Evolutionary conservation across 1,139 yeast species (phyloP), one percentile per base, ranked within the genome.

Genomic region (Yamadazyma dendronema): DNA sequence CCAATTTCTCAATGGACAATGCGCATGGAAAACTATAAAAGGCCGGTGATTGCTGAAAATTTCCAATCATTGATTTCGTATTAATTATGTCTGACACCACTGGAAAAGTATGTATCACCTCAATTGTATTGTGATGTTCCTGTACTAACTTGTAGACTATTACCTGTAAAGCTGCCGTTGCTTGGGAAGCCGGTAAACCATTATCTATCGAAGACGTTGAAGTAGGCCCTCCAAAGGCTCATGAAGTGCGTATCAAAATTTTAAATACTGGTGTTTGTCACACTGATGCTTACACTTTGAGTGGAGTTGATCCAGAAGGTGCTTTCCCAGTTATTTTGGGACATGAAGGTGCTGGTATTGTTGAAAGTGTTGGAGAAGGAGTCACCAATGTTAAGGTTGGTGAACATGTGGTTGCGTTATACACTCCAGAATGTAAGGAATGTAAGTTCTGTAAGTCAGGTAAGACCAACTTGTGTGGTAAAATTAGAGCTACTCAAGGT

Each of bases 331-430:
- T 77, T 31, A 67, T 92, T 44, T 77, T 92, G 56, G 97, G 98
- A 44, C 97, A 92, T 62, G 97, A 90, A 66, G 97, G 97, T 65
- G 95, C 97, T 30, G 97, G 97, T 58, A 72, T 88, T 46, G 97
- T 90, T 32, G 97, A 88, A 69, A 77, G 88, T 37, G 75, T 90
- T 30, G 97, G 97, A 53, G 95, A 86, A 60, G 96, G 90, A 46
- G 97, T 90, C 42, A 82, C 90, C 49, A 79, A 65, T 53, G 96
- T 89, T 52, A 85, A 70, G 67, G 81, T 74, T 30, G 97, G 97
- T 52, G 97, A 90, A 63, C 85, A 81, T 51, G 97, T 90, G 41
- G 76, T 90, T 54, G 92, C 95, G 17, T 71, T 92, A 40, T 92
- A 92, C 77, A 92, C 97, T 33, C 96, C 98, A 36, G 98, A 92